Conservation (phyloP, 2,329 filamentous ascomycete species). For the Aspergillus aculeatinus region DNA sequence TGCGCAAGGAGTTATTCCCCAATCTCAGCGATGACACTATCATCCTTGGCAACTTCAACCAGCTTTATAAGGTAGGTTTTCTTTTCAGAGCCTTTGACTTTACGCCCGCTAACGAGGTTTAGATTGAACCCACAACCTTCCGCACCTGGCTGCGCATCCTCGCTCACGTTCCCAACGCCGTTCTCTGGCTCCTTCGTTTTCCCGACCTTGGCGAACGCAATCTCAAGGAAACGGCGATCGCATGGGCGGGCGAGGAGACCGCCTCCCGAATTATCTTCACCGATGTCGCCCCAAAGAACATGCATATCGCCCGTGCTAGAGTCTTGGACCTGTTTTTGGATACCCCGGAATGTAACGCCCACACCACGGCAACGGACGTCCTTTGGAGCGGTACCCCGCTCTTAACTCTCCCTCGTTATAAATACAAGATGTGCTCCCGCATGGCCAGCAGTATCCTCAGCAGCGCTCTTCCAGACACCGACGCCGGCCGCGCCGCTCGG, state of each 20-base stretch:
- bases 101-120: not conserved
- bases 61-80: slow-evolving; percentile 82
- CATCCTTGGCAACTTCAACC: slow-evolving; percentile 97
- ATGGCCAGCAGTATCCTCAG: slow-evolving; percentile 95
- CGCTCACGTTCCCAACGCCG: slow-evolving; percentile 76
- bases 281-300: slow-evolving; percentile 90
- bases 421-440: slow-evolving; percentile 98
- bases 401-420: slow-evolving; percentile 83
- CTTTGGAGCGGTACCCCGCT: slow-evolving; percentile 95
- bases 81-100: not conserved
- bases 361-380: slow-evolving; percentile 94
- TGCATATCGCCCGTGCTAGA: slow-evolving; percentile 87
- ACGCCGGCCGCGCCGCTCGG: slow-evolving; percentile 66
- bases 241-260: slow-evolving; percentile 83
- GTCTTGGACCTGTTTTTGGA: slow-evolving; percentile 95
- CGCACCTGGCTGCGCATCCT: slow-evolving; percentile 93
- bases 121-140: slow-evolving; percentile 98
- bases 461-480: slow-evolving; percentile 75
- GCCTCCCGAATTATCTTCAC: slow-evolving; percentile 89
- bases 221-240: slow-evolving; percentile 72
- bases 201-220: slow-evolving; percentile 89
- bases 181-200: slow-evolving; percentile 95
- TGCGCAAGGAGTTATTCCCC: slow-evolving; percentile 92
- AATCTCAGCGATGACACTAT: slow-evolving; percentile 76
- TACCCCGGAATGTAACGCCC: slow-evolving; percentile 96